Base-by-base conservation (phyloP, 2,329 filamentous ascomycete genomes). In the Fusarium albosuccineum region DNA sequence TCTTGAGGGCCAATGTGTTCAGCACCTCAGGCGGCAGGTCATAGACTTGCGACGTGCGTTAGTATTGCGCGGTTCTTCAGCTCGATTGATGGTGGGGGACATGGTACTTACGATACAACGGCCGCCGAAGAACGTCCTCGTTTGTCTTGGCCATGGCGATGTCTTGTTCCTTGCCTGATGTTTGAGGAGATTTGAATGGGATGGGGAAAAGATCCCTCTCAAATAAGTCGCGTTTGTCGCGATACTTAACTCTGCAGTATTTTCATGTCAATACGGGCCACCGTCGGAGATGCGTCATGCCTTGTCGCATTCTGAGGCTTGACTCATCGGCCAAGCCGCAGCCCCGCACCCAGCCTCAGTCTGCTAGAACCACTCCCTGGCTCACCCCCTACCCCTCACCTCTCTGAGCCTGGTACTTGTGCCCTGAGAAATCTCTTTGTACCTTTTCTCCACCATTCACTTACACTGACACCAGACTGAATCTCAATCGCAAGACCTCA, bases 21-120 rank as follows among this genome's bases (percentile, higher is more conserved):
- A 97, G 83, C 46, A 97, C 85, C 75, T 94, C 88, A 62, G 86
- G 82, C 1, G 93, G 93, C 26, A 97, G 86, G 77, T 97, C 91
- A 78, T 94, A 97, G 59, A 95, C 92, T 94, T 42, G 36, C 17
- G 7, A 27, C 11, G 10, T 27, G 36, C 30, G 60, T 75, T 29
- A 74, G 70, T 22, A 54, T 52, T 49, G 41, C 61, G 48, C 49
- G 22, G 22, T 53, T 57, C 30, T 41, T 33, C 22, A 33, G 55
- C 30, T 37, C 34, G 27, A 52, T 56, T 16, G 7, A 60, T 56
- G 62, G 66, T 17, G 57, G 70, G 60, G 62, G 57, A 33, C 26
- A 29, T 61, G 64, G 56, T 44, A 44, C 70, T 62, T 77, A 85
- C 83, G 74, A 68, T 88, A 88, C 52, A 87, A 81, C 11, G 85